Percentiles rank a stretch among this genome's conserved stretches.
phyloP scores from a whole-genome alignment of 208 protist species.

The Trypanosoma scelopori region DNA sequence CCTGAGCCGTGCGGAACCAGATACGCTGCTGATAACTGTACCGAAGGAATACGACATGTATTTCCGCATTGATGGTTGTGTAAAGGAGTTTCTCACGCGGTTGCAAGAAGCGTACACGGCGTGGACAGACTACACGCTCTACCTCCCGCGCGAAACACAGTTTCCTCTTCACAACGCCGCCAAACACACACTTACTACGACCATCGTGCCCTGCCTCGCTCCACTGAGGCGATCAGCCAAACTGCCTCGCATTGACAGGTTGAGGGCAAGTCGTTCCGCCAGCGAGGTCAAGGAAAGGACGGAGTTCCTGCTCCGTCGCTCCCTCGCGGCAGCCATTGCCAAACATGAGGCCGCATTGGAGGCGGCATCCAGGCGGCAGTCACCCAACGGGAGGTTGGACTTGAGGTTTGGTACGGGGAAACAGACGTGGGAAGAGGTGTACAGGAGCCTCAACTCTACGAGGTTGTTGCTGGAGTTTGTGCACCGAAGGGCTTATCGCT shows the following conservation, averaged over 20 bases:
- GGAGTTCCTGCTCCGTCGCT: conserved; percentile 37
- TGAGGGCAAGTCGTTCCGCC: conserved; percentile 44
- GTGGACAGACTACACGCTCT: conserved; percentile 54
- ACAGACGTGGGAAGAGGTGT: conserved; percentile 34
- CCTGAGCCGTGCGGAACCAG: conserved; percentile 35
- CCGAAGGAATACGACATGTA: conserved; percentile 73
- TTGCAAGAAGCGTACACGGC: conserved; percentile 59
- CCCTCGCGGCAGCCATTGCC: conserved; percentile 39
- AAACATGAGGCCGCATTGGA: conserved; percentile 36
- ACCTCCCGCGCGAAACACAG: conserved; percentile 35
- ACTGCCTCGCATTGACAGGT: conserved; percentile 44
- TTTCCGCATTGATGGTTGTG: conserved; percentile 48
- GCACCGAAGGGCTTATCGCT: conserved; percentile 56
- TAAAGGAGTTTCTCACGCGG: conserved; percentile 45
- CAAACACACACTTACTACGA: conserved; percentile 42
- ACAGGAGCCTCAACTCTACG: conserved; percentile 31
- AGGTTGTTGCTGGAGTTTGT: conserved; percentile 45
- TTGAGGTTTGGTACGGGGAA: background rate
- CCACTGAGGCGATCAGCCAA: conserved; percentile 44
- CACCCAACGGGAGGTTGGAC: background rate
- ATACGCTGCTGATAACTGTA: conserved; percentile 55
- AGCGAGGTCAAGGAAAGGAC: conserved; percentile 21
- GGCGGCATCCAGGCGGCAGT: background rate
- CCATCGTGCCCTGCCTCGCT: conserved; percentile 28
- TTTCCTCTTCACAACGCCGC: conserved; percentile 22